Base-by-base conservation (phyloP, 176 grass and related monocot genomes). In the Miscanthus lutarioriparius region DNA sequence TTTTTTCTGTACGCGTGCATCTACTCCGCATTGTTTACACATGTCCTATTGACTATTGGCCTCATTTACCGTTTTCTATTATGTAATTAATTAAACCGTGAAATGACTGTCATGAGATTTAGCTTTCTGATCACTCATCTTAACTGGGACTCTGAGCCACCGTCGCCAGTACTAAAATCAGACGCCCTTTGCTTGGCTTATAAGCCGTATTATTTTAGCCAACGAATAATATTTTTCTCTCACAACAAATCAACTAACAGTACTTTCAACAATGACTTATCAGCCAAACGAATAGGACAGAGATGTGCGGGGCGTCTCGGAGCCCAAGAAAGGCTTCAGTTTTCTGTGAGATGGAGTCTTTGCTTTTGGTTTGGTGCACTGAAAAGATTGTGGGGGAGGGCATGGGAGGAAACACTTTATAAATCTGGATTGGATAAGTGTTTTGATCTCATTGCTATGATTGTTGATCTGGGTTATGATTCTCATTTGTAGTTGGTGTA, bases 331-430 rank as follows among this genome's bases (percentile, higher is more conserved):
- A 91, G 76, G 81, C 70, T 53, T 70, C 61, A 19, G 8, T 80
- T 87, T 87, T 87, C 62, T 43, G 83, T 13, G 26, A 82, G 25
- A 43, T 59, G 71, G 4, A 67, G 67, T 74, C 84, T 84, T 80
- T 87, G 80, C 84, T 83, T 86, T 61, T 86, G 80, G 74, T 78
- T 83, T 83, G 80, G 80, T 87, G 84, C 84, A 75, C 75, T 80
- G 84, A 87, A 83, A 87, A 90, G 88, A 75, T 69, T 75, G 75
- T 54, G 74, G 61, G 33, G 67, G 39, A 71, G 62, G 33, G 70
- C 63, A 84, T 91, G 89, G 76, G 84, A 53, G 61, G 30, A 91
- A 87, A 79, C 28, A 26, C 23, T 87, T 86, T 75, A 80, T 58
- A 87, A 87, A 80, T 83, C 84, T 40, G 59, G 71, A 78, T 80